Conservation (phyloP, 148 eudicot genomes). For the Linanthus parryae region DNA sequence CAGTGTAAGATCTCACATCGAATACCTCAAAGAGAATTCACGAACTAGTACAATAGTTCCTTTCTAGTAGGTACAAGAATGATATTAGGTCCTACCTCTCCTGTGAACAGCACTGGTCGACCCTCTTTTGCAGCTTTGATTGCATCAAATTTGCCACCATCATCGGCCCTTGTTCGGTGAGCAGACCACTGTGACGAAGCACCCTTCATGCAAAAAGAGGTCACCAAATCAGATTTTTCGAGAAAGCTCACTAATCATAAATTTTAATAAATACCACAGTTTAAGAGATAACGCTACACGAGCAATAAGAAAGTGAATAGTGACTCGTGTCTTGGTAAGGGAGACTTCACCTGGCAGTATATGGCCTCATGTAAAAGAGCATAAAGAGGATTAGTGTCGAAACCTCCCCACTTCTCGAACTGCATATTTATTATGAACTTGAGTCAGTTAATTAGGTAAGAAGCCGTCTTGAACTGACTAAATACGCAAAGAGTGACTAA, state of each 20-base stretch:
- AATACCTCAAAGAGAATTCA: background rate
- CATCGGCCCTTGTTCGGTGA: conserved; percentile 51
- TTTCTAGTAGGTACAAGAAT: background rate
- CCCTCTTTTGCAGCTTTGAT: conserved; percentile 81
- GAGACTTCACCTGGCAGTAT: conserved; percentile 88
- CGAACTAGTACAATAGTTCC: background rate
- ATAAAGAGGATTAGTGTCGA: conserved; percentile 78
- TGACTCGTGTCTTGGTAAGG: no score
- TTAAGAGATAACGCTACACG: background rate
- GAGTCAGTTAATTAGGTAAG: conserved; percentile 11
- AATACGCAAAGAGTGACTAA: no score
- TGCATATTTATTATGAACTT: conserved; percentile 29
- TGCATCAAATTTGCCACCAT: conserved; percentile 70
- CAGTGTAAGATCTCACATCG: background rate
- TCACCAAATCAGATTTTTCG: background rate
- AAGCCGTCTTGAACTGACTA: no score
- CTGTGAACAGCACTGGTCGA: conserved; percentile 71
- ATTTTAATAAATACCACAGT: background rate
- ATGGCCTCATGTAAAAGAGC: conserved; percentile 83
- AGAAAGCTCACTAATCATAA: background rate
- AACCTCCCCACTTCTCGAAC: conserved; percentile 72
- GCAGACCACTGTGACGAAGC: conserved; percentile 89
- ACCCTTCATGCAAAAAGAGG: conserved; percentile 43
- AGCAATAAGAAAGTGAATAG: background rate
- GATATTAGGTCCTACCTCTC: conserved; percentile 52